phyloP scores from a whole-genome alignment of 2,329 filamentous ascomycete species.

The Nemania sp. region DNA sequence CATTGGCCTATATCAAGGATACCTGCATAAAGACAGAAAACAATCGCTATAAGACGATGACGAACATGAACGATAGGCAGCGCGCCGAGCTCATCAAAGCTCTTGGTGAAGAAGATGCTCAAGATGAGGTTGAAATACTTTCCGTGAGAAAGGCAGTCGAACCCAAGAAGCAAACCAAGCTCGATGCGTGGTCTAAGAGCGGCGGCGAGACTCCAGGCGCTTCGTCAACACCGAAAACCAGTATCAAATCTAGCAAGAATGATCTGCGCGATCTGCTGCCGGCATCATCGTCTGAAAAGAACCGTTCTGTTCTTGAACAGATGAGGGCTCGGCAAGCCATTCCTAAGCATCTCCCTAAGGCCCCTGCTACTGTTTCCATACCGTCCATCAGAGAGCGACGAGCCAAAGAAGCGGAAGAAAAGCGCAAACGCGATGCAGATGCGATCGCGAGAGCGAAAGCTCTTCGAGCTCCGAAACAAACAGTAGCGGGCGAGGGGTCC shows the following conservation, averaged over 20 bases:
- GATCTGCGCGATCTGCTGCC: constrained; percentile 52
- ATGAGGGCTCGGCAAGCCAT: constrained; percentile 44
- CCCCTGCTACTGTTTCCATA: constrained; percentile 45
- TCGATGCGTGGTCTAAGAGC: constrained; percentile 66
- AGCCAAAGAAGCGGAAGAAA: constrained; percentile 73
- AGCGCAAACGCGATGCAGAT: constrained; percentile 71
- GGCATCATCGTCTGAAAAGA: constrained; percentile 49
- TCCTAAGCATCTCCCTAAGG: constrained; percentile 38
- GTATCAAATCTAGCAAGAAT: constrained; percentile 47
- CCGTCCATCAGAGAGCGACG: constrained; percentile 72
- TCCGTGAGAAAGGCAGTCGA: constrained; percentile 44
- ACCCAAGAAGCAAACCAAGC: constrained; percentile 59
- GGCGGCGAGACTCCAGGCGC: constrained; percentile 40
- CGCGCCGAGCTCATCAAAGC: constrained; percentile 78
- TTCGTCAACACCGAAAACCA: constrained; percentile 23
- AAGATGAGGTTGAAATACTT: constrained; percentile 53
- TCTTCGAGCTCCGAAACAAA: constrained; percentile 52
- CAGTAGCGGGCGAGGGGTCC: constrained; percentile 76
- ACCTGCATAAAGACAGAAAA: constrained; percentile 64
- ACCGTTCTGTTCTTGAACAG: constrained; percentile 49
- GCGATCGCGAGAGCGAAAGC: constrained; percentile 71
- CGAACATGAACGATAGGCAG: constrained; percentile 79
- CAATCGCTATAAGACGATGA: constrained; percentile 64
- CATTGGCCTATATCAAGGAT: constrained; percentile 65
- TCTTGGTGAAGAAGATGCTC: constrained; percentile 60